phyloP scores from a whole-genome alignment of 495 filamentous ascomycete genomes.

The Neurospora intermedia region DNA sequence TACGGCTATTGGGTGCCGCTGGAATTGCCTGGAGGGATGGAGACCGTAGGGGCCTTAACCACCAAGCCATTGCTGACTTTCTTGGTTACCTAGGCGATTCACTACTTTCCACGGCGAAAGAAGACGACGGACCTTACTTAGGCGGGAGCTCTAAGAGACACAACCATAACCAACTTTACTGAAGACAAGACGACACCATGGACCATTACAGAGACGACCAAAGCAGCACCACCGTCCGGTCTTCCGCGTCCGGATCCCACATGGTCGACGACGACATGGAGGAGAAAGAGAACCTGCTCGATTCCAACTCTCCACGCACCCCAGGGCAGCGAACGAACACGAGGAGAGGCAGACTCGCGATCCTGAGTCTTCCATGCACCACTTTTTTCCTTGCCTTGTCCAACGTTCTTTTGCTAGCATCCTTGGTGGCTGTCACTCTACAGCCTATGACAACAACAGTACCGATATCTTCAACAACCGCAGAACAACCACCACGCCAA shows the following conservation, averaged over 20 bases:
- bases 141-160: too few species aligned
- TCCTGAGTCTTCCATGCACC: neutral
- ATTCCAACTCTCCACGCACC: neutral
- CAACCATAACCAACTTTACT: too few species aligned
- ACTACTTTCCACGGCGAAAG: too few species aligned
- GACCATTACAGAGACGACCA: slow-evolving; percentile 3
- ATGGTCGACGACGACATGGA: neutral
- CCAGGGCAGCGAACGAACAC: too few species aligned
- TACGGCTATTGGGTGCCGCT: neutral
- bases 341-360: too few species aligned
- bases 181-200: neutral
- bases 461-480: too few species aligned
- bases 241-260: neutral
- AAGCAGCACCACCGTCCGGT: neutral
- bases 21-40: neutral
- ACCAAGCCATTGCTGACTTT: neutral
- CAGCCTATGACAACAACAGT: neutral
- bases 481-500: too few species aligned
- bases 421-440: neutral
- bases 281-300: neutral
- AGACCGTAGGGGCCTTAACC: neutral
- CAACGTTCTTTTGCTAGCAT: neutral
- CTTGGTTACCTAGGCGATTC: neutral
- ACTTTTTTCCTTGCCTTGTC: neutral
- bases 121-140: too few species aligned